Base-by-base conservation (phyloP, 2,329 filamentous ascomycete genomes). In the Aureobasidium leucospermi region DNA sequence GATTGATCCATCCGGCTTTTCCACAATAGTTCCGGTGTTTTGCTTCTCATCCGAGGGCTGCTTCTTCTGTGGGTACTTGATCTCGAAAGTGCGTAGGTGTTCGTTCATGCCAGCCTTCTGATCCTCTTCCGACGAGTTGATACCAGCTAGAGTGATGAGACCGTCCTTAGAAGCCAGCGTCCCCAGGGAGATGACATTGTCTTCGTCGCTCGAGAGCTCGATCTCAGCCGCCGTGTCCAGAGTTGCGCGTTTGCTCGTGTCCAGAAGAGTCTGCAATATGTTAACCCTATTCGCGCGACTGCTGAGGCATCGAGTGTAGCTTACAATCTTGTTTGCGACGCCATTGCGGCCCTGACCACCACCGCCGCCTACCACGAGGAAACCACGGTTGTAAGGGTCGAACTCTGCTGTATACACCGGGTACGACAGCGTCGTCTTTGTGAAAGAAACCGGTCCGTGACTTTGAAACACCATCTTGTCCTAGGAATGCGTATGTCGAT, bases 321-420 rank as follows among this genome's bases (percentile, higher is more conserved):
- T 69, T 75, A 88, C 88, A 68, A 96, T 90, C 74, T 90, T 90
- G 78, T 96, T 96, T 60, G 86, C 85, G 23, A 96, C 89, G 46
- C 90, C 91, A 65, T 84, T 90, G 64, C 85, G 84, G 51, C 88
- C 85, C 64, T 89, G 85, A 53, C 93, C 93, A 64, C 93, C 93
- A 63, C 93, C 93, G 56, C 93, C 93, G 62, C 87, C 90, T 39
- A 96, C 89, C 8, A 96, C 77, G 28, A 96, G 79, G 64, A 86
- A 85, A 63, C 83, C 83, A 61, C 86, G 81, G 76, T 95, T 85
- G 68, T 87, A 82, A 55, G 88, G 89, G 70, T 96, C 90, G 73
- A 96, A 96, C 69, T 91, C 91, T 71, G 90, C 88, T 59, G 88
- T 85, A 73, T 91, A 96, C 61, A 96, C 82, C 51, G 92, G 92